Base-by-base conservation (phyloP, 2,329 filamentous ascomycete genomes). In the Blumeria hordei region DNA sequence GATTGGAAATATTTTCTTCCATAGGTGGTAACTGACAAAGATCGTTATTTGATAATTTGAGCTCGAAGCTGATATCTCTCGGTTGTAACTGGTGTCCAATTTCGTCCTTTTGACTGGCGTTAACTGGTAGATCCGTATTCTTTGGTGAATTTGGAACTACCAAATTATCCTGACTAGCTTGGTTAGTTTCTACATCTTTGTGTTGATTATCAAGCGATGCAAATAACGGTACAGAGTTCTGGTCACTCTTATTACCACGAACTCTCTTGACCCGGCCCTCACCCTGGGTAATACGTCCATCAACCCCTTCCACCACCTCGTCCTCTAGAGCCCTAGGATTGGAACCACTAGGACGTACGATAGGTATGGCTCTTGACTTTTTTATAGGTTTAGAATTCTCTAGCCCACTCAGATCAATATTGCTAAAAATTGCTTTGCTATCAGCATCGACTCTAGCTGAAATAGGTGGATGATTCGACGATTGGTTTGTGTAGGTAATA, bases 361-460 rank as follows among this genome's bases (percentile, higher is more conserved):
- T 93, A 0, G 88, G 84, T 55, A 94, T 76, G 9, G 87, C 87
- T 69, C 92, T 95, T 4, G 81, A 85, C 61, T 78, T 80, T 68
- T 84, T 87, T 0, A 69, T 66, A 6, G 81, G 75, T 62, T 83
- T 83, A 33, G 77, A 69, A 53, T 79, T 74, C 21, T 85, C 80
- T 12, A 74, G 72, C 35, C 73, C 67, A 55, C 72, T 76, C 35
- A 84, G 69, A 58, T 78, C 76, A 60, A 88, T 81, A 44, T 80
- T 80, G 52, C 78, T 74, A 64, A 88, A 87, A 61, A 88, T 85
- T 54, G 76, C 74, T 58, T 69, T 69, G 18, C 53, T 54, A 14
- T 55, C 57, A 4, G 45, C 59, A 45, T 74, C 73, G 55, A 66
- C 69, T 14, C 70, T 70, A 44, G 74, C 72, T 54, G 66, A 68